A percentile compares a stretch with the other conserved stretches of the same genome.
These are phyloP conservation scores for Sextonia rubra DNA, from an alignment of 164 flowering plant species.

Conservation along the genomic window DNA sequence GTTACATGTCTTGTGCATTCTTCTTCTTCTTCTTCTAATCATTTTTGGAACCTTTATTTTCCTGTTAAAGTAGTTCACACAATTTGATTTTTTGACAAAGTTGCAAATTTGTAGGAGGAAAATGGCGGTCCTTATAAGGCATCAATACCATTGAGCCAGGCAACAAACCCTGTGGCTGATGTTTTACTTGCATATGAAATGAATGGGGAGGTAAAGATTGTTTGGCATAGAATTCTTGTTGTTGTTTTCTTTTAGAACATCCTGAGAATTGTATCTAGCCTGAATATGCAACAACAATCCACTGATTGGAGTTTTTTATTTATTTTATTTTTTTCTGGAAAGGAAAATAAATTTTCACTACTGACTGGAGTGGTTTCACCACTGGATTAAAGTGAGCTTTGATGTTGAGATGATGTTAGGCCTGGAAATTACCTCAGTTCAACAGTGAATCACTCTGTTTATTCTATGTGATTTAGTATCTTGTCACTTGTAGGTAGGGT, in stretches of 20 bases:
- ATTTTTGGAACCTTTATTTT: background rate
- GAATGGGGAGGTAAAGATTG: conserved; percentile 78
- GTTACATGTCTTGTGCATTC: background rate
- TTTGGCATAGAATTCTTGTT: background rate
- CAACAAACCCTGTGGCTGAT: conserved; percentile 89
- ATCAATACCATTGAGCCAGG: conserved; percentile 85
- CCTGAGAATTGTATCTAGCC: too few species aligned
- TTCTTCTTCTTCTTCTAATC: conserved; percentile 1
- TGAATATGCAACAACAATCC: too few species aligned
- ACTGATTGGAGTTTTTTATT: too few species aligned
- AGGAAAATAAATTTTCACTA: too few species aligned
- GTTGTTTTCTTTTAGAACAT: background rate
- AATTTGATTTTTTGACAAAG: background rate
- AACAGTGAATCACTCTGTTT: too few species aligned
- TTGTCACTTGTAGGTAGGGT: too few species aligned
- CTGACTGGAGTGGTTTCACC: too few species aligned
- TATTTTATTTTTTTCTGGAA: too few species aligned
- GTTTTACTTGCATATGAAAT: conserved; percentile 96
- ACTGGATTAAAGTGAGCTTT: too few species aligned
- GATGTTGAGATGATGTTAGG: too few species aligned
- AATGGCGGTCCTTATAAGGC: conserved; percentile 99
- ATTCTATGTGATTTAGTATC: too few species aligned
- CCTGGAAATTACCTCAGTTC: too few species aligned
- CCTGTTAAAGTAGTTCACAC: conserved; percentile 5
- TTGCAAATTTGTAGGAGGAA: conserved; percentile 63